phyloP scores from a whole-genome alignment of 495 filamentous ascomycete genomes.

The Aspergillus mulundensis region DNA sequence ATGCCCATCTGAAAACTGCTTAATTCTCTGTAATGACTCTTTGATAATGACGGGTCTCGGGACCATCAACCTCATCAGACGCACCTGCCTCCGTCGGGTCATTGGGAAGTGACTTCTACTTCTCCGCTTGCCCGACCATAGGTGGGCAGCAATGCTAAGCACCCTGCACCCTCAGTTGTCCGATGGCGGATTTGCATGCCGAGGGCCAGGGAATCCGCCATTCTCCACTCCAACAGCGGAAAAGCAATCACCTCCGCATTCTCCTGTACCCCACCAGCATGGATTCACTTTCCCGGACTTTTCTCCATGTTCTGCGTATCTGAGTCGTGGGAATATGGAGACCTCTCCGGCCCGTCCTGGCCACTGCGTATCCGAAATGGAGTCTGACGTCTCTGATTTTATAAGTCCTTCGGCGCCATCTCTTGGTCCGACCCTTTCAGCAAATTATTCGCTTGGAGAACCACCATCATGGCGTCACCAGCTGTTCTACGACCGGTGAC shows the following conservation, averaged over 20 bases:
- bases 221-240: background rate
- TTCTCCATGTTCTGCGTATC: background rate
- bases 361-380: conserved; percentile 1
- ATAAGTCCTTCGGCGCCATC: background rate
- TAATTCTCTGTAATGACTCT: too few relatives aligned
- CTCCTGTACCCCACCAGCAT: background rate
- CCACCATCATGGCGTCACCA: conserved; percentile 1
- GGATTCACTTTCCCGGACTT: background rate
- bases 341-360: background rate
- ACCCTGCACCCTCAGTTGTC: too few relatives aligned
- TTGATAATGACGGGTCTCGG: too few relatives aligned
- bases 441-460: background rate
- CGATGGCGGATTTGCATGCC: too few relatives aligned
- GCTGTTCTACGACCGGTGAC: background rate
- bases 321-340: background rate
- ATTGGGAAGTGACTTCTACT: too few relatives aligned
- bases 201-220: background rate
- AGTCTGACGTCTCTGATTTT: background rate
- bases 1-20: too few relatives aligned
- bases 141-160: too few relatives aligned
- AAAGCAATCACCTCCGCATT: background rate
- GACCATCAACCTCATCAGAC: too few relatives aligned
- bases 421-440: background rate
- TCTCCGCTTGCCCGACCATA: too few relatives aligned
- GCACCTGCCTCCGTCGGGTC: too few relatives aligned